Evolutionary conservation across 2,329 filamentous ascomycete genomes (phyloP).

Genomic region (Sporothrix inflata): DNA sequence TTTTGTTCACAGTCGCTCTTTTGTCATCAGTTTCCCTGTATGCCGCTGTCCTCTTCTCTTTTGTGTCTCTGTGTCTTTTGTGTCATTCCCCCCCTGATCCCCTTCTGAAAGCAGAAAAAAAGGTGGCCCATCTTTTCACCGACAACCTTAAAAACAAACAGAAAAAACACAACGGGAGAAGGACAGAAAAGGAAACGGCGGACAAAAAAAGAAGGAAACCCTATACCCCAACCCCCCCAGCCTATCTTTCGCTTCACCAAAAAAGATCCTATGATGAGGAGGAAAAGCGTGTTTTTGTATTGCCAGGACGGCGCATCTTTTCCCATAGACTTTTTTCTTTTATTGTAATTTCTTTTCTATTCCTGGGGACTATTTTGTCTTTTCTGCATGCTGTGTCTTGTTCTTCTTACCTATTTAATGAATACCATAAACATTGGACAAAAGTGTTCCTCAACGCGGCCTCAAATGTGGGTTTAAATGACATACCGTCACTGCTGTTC

Average conservation of each 20-base stretch:
- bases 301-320: not conserved
- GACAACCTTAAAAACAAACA: not conserved
- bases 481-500: too few species aligned
- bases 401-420: not conserved
- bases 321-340: not conserved
- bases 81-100: not conserved
- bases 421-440: too few species aligned
- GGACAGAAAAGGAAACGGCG: not conserved
- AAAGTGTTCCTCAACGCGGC: too few species aligned
- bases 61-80: not conserved
- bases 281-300: not conserved
- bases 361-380: not conserved
- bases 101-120: not conserved
- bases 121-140: not conserved
- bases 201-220: not conserved
- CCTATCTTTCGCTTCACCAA: not conserved
- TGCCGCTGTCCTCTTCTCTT: not conserved
- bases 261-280: slow-evolving; percentile 10
- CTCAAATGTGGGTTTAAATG: too few species aligned
- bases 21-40: not conserved
- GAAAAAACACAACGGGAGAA: too few species aligned
- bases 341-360: slow-evolving; percentile 8
- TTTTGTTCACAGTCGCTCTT: slow-evolving; percentile 8
- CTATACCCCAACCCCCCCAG: not conserved
- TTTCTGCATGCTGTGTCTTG: not conserved